A percentile compares a stretch with the other conserved stretches of the same genome.
Conservation (phyloP, 2,329 filamentous ascomycete species). For the Beauveria varroae region DNA sequence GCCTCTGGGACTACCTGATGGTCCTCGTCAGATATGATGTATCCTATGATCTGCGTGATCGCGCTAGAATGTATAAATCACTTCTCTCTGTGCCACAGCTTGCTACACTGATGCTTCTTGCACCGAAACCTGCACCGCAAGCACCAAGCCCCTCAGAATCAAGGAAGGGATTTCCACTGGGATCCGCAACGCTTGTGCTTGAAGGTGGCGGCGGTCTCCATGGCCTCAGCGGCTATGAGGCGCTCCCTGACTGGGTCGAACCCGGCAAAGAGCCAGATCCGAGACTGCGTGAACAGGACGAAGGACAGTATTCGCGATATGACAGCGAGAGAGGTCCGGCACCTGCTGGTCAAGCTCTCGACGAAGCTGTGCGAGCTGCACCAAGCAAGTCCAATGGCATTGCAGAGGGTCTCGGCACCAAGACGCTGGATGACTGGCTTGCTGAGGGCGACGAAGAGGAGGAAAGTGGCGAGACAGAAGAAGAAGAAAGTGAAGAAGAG, state of each 20-base stretch:
- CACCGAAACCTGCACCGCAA: slow-evolving; percentile 89
- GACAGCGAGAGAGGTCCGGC: slow-evolving; percentile 28
- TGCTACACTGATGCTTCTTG: slow-evolving; percentile 81
- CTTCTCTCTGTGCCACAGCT: slow-evolving; percentile 79
- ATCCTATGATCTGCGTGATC: slow-evolving; percentile 90
- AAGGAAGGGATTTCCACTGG: slow-evolving; percentile 68
- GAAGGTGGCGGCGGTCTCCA: slow-evolving; percentile 67
- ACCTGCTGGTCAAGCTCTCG: slow-evolving; percentile 57
- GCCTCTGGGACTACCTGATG: slow-evolving; percentile 78
- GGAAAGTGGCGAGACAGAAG: slow-evolving; percentile 44
- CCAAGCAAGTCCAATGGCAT: slow-evolving; percentile 42
- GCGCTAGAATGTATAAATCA: slow-evolving; percentile 79
- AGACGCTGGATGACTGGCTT: slow-evolving; percentile 90
- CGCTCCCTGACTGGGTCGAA: slow-evolving; percentile 77
- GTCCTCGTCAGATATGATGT: slow-evolving; percentile 86
- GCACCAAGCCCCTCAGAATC: slow-evolving; percentile 83
- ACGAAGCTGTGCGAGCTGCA: slow-evolving; percentile 40
- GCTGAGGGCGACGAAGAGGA: slow-evolving; percentile 57
- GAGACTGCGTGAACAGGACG: slow-evolving; percentile 54
- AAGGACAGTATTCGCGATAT: slow-evolving; percentile 22
- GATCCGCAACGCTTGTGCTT: slow-evolving; percentile 78
- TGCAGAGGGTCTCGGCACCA: slow-evolving; percentile 51
- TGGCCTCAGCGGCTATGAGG: slow-evolving; percentile 70
- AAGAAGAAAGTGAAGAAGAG: slow-evolving; percentile 40
- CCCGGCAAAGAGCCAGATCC: slow-evolving; percentile 73